Conservation (phyloP, 768 basidiomycete species). For the Suillus weaverae region DNA sequence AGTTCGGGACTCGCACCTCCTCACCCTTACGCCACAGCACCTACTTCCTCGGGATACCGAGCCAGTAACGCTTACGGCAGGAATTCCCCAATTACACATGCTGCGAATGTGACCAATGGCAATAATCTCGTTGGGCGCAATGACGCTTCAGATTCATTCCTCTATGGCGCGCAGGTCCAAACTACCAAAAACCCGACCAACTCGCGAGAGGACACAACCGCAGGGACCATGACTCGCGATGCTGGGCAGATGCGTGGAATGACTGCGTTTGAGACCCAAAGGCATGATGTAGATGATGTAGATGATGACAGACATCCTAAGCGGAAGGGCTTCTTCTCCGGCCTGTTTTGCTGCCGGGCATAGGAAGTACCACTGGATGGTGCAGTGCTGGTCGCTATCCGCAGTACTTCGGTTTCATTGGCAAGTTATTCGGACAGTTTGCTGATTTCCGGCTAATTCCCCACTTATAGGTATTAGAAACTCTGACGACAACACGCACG, state of each 20-base stretch:
- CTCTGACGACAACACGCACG: conserved; percentile 32
- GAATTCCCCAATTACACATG: conserved; percentile 45
- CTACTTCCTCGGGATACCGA: conserved; percentile 58
- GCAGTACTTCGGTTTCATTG: conserved; percentile 17
- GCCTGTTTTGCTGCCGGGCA: conserved; percentile 69
- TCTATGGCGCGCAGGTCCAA: conserved; percentile 55
- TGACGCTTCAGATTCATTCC: conserved; percentile 66
- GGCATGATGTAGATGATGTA: conserved; percentile 56
- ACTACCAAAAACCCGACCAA: conserved; percentile 49
- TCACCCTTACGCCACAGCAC: conserved; percentile 74
- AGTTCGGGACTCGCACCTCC: conserved; percentile 48
- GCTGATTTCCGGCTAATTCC: conserved; percentile 5
- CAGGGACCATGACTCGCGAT: conserved; percentile 36
- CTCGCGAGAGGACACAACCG: conserved; percentile 55
- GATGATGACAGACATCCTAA: conserved; percentile 68
- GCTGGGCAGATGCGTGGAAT: conserved; percentile 47
- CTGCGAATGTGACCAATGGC: conserved; percentile 38
- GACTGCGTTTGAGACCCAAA: conserved; percentile 69
- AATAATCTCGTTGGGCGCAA: conserved; percentile 41
- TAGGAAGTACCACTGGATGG: conserved; percentile 36
- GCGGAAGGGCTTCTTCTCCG: conserved; percentile 61
- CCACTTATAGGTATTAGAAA: conserved; percentile 23
- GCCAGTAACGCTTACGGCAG: conserved; percentile 52
- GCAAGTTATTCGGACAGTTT: background rate
- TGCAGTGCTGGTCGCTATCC: conserved; percentile 23